phyloP scores from a whole-genome alignment of 768 basidiomycete species.

The Sistotremastrum suecicum region DNA sequence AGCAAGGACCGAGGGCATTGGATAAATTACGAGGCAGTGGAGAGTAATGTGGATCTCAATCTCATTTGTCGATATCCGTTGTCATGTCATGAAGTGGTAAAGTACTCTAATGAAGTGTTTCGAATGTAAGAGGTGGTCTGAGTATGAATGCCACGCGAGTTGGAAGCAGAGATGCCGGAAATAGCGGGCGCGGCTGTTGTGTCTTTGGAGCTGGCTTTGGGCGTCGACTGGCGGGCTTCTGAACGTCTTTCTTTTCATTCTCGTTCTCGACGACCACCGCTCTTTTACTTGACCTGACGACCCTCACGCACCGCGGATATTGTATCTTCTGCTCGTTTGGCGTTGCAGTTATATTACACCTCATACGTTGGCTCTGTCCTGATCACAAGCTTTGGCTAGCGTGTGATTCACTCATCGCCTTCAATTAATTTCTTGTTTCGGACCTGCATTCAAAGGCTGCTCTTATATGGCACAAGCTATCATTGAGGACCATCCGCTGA shows the following conservation, averaged over 20 bases:
- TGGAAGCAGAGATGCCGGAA: too few species aligned
- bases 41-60: conserved; percentile 21
- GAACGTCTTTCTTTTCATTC: not conserved
- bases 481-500: conserved; percentile 65
- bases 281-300: not conserved
- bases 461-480: conserved; percentile 57
- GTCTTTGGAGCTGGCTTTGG: too few species aligned
- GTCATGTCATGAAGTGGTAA: too few species aligned
- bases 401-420: too few species aligned
- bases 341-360: not conserved
- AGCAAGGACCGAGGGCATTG: conserved; percentile 68
- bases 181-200: too few species aligned
- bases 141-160: too few species aligned
- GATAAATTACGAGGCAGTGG: conserved; percentile 70
- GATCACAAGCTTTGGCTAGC: too few species aligned
- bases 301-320: not conserved
- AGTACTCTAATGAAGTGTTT: too few species aligned
- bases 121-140: too few species aligned
- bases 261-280: not conserved
- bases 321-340: not conserved
- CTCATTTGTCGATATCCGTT: not conserved
- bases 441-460: too few species aligned
- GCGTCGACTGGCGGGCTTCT: not conserved
- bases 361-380: not conserved
- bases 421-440: too few species aligned